A percentile compares a stretch with the other conserved stretches of the same genome.
Evolutionary conservation across 1,284 basidiomycete species (phyloP).

Genomic region (Pascua guehoae): DNA sequence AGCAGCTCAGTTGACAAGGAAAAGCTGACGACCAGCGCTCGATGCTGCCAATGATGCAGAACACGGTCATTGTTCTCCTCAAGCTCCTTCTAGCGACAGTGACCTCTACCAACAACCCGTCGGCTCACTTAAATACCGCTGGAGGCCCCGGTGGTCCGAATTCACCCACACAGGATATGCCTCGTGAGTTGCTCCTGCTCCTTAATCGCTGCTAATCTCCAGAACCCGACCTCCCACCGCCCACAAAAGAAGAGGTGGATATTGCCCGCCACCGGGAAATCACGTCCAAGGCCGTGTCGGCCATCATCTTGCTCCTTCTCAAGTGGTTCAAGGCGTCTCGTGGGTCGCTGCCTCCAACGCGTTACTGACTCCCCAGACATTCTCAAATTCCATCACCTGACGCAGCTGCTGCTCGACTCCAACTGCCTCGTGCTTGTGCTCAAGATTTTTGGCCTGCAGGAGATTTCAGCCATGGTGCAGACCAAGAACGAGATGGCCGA

Average conservation of each 20-base stretch:
- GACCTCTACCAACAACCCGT: conserved; percentile 62
- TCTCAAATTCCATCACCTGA: conserved; percentile 98
- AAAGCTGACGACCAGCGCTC: conserved; percentile 48
- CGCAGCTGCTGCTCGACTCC: conserved; percentile 89
- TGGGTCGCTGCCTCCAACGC: conserved; percentile 51
- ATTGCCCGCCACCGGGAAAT: conserved; percentile 95
- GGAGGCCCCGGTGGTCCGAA: conserved; percentile 49
- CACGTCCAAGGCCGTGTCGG: conserved; percentile 93
- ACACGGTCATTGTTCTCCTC: conserved; percentile 82
- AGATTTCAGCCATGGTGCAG: conserved; percentile 75
- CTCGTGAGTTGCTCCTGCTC: conserved; percentile 56
- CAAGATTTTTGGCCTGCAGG: conserved; percentile 97
- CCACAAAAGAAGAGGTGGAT: conserved; percentile 90
- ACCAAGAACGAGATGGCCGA: conserved; percentile 68
- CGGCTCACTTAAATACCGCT: conserved; percentile 51
- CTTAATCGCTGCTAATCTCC: not conserved
- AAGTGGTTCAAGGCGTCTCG: conserved; percentile 99
- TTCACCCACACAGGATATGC: conserved; percentile 49
- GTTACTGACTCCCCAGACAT: conserved; percentile 60
- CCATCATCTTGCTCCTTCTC: conserved; percentile 80
- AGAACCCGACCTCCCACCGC: conserved; percentile 60
- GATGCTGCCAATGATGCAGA: conserved; percentile 74
- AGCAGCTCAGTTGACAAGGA: conserved; percentile 41
- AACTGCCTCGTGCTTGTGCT: conserved; percentile 91
- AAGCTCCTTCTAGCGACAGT: conserved; percentile 86